Evolutionary conservation across 176 grass and related monocot species (phyloP).

Genomic region (Olyra latifolia): DNA sequence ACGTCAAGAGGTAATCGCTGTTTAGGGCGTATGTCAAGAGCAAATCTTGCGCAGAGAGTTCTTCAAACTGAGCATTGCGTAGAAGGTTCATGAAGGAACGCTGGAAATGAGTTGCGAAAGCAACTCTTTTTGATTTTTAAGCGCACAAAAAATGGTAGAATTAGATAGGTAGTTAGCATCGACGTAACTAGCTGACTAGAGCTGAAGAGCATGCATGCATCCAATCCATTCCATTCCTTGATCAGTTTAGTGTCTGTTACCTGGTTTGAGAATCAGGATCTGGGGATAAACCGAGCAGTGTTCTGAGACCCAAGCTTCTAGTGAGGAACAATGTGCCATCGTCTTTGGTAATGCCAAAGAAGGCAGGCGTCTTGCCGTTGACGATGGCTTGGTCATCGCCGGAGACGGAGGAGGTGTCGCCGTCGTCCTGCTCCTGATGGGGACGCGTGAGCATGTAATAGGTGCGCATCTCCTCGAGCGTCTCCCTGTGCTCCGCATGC

Average conservation of each 20-base stretch:
- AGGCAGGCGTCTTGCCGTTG: slow-evolving; percentile 18
- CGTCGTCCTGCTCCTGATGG: neutral
- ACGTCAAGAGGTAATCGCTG: slow-evolving; percentile 79
- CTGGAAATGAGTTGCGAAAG: slow-evolving; percentile 73
- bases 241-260: neutral
- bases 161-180: neutral
- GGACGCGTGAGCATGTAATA: slow-evolving; percentile 55
- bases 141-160: neutral
- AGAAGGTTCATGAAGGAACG: slow-evolving; percentile 93
- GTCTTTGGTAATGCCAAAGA: slow-evolving; percentile 44
- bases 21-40: slow-evolving; percentile 70
- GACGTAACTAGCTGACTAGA: neutral
- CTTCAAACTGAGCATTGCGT: slow-evolving; percentile 81
- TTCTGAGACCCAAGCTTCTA: slow-evolving; percentile 59
- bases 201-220: neutral
- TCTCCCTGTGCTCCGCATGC: slow-evolving; percentile 88
- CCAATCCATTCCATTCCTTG: neutral
- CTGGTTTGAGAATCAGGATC: slow-evolving; percentile 33
- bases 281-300: slow-evolving; percentile 59
- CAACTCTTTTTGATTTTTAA: slow-evolving; percentile 32
- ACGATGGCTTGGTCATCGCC: neutral
- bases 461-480: slow-evolving; percentile 87
- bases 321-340: slow-evolving; percentile 32
- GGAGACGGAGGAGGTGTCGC: neutral
- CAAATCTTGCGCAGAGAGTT: slow-evolving; percentile 75